Percentiles rank a stretch among this genome's conserved stretches.
These are phyloP conservation scores for Nasturtium officinale DNA, from an alignment of 345 rosid species.

Conservation along the genomic window DNA sequence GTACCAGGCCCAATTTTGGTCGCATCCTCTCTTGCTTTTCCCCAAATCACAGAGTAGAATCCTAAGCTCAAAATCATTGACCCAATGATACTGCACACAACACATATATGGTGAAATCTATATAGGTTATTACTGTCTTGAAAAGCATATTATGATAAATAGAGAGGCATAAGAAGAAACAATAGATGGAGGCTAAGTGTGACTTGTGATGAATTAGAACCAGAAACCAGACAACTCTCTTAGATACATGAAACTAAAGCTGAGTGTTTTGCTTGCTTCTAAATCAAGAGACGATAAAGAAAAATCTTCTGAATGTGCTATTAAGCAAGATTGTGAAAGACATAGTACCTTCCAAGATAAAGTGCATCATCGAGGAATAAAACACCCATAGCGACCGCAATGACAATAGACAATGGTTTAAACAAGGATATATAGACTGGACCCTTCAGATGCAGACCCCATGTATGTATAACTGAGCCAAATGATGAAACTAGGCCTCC, in stretches of 20 bases:
- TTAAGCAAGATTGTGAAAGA: background rate
- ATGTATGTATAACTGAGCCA: conserved; percentile 32
- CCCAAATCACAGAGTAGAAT: conserved; percentile 48
- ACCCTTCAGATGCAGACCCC: conserved; percentile 49
- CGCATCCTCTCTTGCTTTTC: conserved; percentile 44
- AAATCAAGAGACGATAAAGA: background rate
- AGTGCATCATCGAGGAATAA: conserved; percentile 48
- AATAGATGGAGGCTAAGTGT: background rate
- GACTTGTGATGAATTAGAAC: background rate
- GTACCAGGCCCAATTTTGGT: conserved; percentile 11
- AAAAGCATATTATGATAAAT: background rate
- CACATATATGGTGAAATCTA: background rate
- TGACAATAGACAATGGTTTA: conserved; percentile 49
- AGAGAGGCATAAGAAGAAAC: background rate
- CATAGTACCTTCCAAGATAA: conserved; percentile 45
- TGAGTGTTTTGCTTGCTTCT: background rate
- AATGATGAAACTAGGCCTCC: conserved; percentile 29
- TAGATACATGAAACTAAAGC: background rate
- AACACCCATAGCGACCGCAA: conserved; percentile 43
- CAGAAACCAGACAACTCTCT: conserved; percentile 7
- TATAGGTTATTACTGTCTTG: background rate
- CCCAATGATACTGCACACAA: conserved; percentile 39
- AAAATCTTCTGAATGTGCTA: background rate
- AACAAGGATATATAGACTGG: conserved; percentile 51
- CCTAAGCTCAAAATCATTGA: conserved; percentile 40